phyloP scores from a whole-genome alignment of 306 rosid species.

The Carpinus viminea region DNA sequence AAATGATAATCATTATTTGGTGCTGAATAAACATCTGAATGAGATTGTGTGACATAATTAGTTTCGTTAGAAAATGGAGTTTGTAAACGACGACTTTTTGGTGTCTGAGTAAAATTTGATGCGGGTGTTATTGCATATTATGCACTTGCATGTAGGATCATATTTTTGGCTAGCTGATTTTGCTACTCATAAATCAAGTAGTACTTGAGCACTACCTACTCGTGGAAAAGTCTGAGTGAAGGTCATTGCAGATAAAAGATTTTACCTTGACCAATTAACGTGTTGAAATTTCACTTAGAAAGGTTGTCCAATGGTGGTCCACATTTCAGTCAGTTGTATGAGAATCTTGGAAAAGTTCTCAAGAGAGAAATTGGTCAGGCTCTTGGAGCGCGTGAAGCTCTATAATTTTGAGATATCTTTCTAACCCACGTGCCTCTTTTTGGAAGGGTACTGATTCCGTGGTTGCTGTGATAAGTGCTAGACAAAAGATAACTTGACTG shows the following conservation, averaged over 20 bases:
- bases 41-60: not conserved
- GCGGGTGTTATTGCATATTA: not conserved
- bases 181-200: not conserved
- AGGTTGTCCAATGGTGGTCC: not conserved
- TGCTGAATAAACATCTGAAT: not conserved
- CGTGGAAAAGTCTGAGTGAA: not conserved
- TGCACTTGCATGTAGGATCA: not conserved
- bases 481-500: no score
- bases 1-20: not conserved
- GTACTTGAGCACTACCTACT: not conserved
- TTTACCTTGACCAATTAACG: not conserved
- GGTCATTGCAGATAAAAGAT: not conserved
- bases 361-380: not conserved
- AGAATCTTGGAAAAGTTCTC: not conserved
- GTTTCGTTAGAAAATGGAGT: not conserved
- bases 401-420: not conserved
- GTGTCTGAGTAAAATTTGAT: not conserved
- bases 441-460: no score
- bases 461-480: no score
- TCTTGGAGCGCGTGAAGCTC: not conserved
- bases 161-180: constrained; percentile 5
- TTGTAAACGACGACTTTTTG: not conserved
- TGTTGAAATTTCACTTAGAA: not conserved
- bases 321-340: no score
- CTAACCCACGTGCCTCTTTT: no score